Conservation (phyloP, 2,329 filamentous ascomycete genomes). For the Boeremia exigua region DNA sequence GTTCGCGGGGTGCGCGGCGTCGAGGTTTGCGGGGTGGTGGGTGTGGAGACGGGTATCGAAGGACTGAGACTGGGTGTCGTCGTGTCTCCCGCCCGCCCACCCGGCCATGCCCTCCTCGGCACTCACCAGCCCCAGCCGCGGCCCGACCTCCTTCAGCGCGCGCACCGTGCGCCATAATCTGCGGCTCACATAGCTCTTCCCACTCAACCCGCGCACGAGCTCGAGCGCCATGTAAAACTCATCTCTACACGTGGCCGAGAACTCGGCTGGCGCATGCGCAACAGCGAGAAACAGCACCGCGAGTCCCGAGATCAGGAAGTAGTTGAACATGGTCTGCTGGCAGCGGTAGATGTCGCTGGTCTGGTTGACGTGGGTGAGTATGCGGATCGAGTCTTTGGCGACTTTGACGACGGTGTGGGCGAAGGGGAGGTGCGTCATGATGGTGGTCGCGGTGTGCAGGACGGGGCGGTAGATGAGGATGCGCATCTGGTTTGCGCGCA, state of each 20-base stretch:
- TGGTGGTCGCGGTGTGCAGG: slow-evolving; percentile 82
- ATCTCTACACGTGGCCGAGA: slow-evolving; percentile 70
- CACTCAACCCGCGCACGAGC: slow-evolving; percentile 73
- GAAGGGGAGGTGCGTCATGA: slow-evolving; percentile 74
- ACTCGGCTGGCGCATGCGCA: slow-evolving; percentile 74
- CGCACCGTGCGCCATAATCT: slow-evolving; percentile 75
- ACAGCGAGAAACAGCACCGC: slow-evolving; percentile 79
- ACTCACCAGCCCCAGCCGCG: slow-evolving; percentile 66
- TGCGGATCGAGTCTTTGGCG: slow-evolving; percentile 77
- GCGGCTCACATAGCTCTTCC: slow-evolving; percentile 73
- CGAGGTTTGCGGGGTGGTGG: slow-evolving; percentile 7
- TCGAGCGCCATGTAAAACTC: slow-evolving; percentile 83
- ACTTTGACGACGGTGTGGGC: slow-evolving; percentile 77
- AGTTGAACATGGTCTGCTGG: slow-evolving; percentile 79
- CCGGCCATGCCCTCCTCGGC: too few species aligned
- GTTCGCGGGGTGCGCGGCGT: too few species aligned
- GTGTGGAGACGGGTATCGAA: not conserved
- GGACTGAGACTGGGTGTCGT: too few species aligned
- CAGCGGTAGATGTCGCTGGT: slow-evolving; percentile 74
- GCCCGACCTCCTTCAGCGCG: slow-evolving; percentile 74
- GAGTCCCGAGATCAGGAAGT: slow-evolving; percentile 77
- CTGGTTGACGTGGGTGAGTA: slow-evolving; percentile 73
- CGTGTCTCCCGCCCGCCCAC: too few species aligned
- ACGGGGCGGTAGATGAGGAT: slow-evolving; percentile 89
- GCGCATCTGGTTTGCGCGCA: slow-evolving; percentile 88